Evolutionary conservation across 225 moss, liverwort and hornwort genomes (phyloP).

Genomic region (Sphagnum contortum): DNA sequence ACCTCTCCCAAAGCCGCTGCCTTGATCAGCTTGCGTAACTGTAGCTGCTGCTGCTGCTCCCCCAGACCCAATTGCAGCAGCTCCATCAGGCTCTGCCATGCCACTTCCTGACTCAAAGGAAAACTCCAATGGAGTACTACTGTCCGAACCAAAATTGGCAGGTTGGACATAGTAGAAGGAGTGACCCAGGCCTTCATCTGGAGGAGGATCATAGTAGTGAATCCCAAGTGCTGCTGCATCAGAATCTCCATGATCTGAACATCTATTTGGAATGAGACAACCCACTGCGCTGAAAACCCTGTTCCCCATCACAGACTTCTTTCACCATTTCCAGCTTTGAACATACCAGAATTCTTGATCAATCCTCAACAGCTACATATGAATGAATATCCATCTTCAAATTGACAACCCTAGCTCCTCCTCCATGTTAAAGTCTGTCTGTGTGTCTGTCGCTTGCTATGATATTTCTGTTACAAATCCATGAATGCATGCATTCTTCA

Average conservation of each 20-base stretch:
- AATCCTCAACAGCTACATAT: too few relatives aligned
- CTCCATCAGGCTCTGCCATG: slow-evolving; percentile 9
- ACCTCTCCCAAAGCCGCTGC: too few relatives aligned
- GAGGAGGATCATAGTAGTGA: slow-evolving; percentile 72
- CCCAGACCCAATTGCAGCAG: slow-evolving; percentile 22
- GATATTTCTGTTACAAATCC: too few relatives aligned
- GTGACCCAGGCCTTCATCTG: slow-evolving; percentile 95
- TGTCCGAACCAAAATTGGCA: slow-evolving; percentile 15
- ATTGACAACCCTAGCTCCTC: too few relatives aligned
- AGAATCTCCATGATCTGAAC: slow-evolving; percentile 16
- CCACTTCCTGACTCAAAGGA: too few relatives aligned
- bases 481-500: too few relatives aligned
- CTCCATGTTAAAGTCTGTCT: too few relatives aligned
- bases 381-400: too few relatives aligned
- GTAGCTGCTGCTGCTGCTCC: background rate
- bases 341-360: too few relatives aligned
- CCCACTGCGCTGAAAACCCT: slow-evolving; percentile 69
- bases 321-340: background rate
- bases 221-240: slow-evolving; percentile 26
- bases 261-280: slow-evolving; percentile 40
- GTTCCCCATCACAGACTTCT: slow-evolving; percentile 78
- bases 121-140: too few relatives aligned
- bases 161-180: slow-evolving; percentile 94
- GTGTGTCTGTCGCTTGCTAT: too few relatives aligned
- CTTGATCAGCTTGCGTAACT: background rate